Evolutionary conservation across 129 eudicot species (phyloP).

Genomic region (Flaveria robusta): DNA sequence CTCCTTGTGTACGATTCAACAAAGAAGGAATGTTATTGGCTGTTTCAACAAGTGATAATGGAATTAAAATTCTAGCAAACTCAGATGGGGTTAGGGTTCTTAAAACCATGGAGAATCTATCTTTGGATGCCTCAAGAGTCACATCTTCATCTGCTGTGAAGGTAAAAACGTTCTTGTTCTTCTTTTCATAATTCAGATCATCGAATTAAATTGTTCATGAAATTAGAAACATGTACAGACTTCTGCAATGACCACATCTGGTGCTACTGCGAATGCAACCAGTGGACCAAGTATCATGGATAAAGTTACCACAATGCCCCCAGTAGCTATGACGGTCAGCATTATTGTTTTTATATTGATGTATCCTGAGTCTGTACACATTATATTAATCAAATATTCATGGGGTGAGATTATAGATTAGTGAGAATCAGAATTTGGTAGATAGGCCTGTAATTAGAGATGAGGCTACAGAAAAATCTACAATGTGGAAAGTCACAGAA

Average conservation of each 20-base stretch:
- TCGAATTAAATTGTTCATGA: background rate
- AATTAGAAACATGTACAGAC: constrained; percentile 40
- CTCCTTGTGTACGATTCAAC: constrained; percentile 79
- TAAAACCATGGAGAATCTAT: constrained; percentile 53
- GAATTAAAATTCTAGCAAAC: constrained; percentile 69
- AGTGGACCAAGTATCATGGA: constrained; percentile 53
- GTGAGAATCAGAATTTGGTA: constrained; percentile 54
- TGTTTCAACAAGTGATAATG: constrained; percentile 74
- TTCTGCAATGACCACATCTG: constrained; percentile 52
- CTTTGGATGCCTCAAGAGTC: constrained; percentile 60
- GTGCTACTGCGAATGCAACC: constrained; percentile 50
- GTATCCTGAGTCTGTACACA: background rate
- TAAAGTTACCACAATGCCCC: constrained; percentile 47
- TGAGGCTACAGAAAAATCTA: constrained; percentile 61
- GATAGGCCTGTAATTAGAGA: constrained; percentile 65
- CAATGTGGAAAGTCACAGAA: constrained; percentile 65
- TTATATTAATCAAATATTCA: constrained; percentile 15
- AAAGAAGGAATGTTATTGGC: constrained; percentile 74
- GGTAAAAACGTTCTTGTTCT: constrained; percentile 36
- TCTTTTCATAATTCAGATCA: background rate
- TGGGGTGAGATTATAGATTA: constrained; percentile 51
- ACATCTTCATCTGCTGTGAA: constrained; percentile 52
- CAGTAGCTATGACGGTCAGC: constrained; percentile 55
- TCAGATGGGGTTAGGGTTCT: constrained; percentile 60
- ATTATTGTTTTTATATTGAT: background rate